Base-by-base conservation (phyloP, 169 alveolate genomes). In the Plasmodium adleri region DNA sequence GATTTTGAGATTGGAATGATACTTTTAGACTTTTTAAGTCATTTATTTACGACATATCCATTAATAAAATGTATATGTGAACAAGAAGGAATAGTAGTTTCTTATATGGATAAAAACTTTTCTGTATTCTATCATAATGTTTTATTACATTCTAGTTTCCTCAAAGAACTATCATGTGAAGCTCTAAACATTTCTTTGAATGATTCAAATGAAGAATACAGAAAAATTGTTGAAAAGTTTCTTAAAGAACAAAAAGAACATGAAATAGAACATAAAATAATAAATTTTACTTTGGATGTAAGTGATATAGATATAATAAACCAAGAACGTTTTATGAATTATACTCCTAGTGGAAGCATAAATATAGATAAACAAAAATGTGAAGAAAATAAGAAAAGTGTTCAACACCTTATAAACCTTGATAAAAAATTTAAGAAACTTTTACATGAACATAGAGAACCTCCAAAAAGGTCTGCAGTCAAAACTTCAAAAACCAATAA, bases 41-140 rank as follows among this genome's bases (percentile, higher is more conserved):
- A 6, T 3, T 71, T 85, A 60, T 47, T 85, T 0, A 45, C 9
- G 13, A 85, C 43, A 12, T 70, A 59, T 45, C 92, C 92, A 1
- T 64, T 85, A 17, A 67, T 85, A 22, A 71, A 45, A 22, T 32
- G 74, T 9, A 71, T 71, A 71, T 56, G 71, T 13, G 92, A 85
- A 45, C 17, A 71, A 43, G 92, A 85, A 17, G 92, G 92, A 4
- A 71, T 60, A 2, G 74, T 72, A 0, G 49, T 71, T 20, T 71
- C 87, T 13, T 20, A 13, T 9, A 17, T 85, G 71, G 24, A 71
- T 72, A 87, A 72, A 22, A 70, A 70, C 24, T 45, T 85, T 17
- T 85, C 92, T 7, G 15, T 54, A 24, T 85, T 71, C 59, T 85
- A 47, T 85, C 85, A 72, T 13, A 85, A 85, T 39, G 8, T 28